These are phyloP conservation scores for Datura wrightii DNA, from an alignment of 257 asterid genomes.

Conservation along the genomic window DNA sequence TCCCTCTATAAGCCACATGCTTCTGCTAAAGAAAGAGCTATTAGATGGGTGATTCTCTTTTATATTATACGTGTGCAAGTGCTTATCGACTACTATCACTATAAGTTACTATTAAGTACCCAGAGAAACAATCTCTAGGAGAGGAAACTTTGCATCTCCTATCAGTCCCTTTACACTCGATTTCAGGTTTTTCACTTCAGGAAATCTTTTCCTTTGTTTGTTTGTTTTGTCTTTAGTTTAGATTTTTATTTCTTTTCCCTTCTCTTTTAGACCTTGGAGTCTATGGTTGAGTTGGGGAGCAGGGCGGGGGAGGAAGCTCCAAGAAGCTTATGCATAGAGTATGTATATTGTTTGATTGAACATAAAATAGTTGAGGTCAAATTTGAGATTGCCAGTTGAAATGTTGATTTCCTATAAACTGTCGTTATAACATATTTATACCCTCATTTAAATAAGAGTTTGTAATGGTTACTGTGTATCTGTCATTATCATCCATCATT, in stretches of 20 bases:
- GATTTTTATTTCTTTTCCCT: not conserved
- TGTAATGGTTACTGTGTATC: not conserved
- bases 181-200: not conserved
- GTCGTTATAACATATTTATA: not conserved
- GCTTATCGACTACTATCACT: not conserved
- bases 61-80: not conserved
- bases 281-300: not conserved
- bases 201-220: not conserved
- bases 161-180: not conserved
- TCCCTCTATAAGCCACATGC: not conserved
- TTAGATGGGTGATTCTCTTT: not conserved
- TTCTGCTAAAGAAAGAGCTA: not conserved
- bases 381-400: not conserved
- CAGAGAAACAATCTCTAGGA: not conserved
- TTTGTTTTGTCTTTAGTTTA: not conserved
- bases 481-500: too few species aligned
- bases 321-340: not conserved
- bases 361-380: not conserved
- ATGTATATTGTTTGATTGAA: not conserved
- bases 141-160: not conserved
- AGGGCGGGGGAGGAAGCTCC: not conserved
- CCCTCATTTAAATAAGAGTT: not conserved
- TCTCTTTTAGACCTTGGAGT: not conserved
- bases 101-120: not conserved
- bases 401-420: not conserved